phyloP scores from a whole-genome alignment of 2,329 filamentous ascomycete species.

The Sporothrix dimorphospora region DNA sequence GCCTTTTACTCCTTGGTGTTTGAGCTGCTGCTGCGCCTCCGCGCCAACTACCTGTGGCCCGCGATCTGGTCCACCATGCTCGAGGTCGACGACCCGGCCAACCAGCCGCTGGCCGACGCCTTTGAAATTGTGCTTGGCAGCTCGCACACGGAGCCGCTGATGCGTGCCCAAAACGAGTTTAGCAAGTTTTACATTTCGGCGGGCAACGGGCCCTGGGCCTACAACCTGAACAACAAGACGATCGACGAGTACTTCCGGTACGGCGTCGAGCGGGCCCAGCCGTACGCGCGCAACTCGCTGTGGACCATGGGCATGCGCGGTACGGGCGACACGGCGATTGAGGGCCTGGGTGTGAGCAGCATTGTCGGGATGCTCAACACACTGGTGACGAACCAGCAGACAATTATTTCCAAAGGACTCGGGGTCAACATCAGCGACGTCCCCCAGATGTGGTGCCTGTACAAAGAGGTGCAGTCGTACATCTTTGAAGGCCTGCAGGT shows the following conservation, averaged over 20 bases:
- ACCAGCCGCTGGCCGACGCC: conserved; percentile 71
- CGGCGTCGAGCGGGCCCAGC: conserved; percentile 65
- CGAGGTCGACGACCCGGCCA: conserved; percentile 69
- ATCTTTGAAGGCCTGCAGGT: conserved; percentile 64
- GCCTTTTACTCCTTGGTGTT: conserved; percentile 71
- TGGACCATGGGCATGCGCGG: conserved; percentile 74
- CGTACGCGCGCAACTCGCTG: conserved; percentile 65
- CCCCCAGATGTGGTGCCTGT: conserved; percentile 73
- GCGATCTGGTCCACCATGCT: conserved; percentile 69
- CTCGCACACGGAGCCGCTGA: conserved; percentile 74
- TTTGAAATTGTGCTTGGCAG: conserved; percentile 74
- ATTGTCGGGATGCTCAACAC: conserved; percentile 63
- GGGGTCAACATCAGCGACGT: conserved; percentile 54
- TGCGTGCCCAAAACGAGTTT: conserved; percentile 62
- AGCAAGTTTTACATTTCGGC: conserved; percentile 49
- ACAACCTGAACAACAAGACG: conserved; percentile 68
- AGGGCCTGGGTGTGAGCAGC: conserved; percentile 56
- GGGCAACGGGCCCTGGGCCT: conserved; percentile 64
- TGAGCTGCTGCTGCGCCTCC: conserved; percentile 69
- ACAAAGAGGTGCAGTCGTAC: conserved; percentile 74
- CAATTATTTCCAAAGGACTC: conserved; percentile 61
- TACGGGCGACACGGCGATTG: conserved; percentile 65
- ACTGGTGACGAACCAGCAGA: conserved; percentile 62
- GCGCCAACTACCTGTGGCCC: conserved; percentile 78
- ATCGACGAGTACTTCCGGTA: conserved; percentile 71